Evolutionary conservation across 2,329 filamentous ascomycete genomes (phyloP).

Genomic region (Emmonsiellopsis sp.): DNA sequence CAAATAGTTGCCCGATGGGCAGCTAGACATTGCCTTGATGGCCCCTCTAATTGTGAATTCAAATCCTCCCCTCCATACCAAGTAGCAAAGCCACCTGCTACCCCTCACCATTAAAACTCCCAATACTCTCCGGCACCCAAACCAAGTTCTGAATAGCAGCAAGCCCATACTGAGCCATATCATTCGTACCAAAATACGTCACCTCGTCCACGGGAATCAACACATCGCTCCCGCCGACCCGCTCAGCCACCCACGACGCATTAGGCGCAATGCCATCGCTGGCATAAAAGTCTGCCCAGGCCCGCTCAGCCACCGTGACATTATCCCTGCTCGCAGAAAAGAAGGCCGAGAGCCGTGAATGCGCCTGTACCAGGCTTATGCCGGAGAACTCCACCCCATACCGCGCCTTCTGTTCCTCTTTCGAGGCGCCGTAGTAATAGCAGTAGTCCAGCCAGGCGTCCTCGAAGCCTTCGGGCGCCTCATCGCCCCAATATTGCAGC

Average conservation of each 20-base stretch:
- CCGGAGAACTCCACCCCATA: slow-evolving; percentile 44
- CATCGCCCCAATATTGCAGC: slow-evolving; percentile 39
- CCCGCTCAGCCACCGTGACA: slow-evolving; percentile 38
- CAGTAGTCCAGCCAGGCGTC: slow-evolving; percentile 52
- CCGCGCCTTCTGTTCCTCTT: slow-evolving; percentile 41
- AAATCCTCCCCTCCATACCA: too few species aligned
- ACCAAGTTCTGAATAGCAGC: slow-evolving; percentile 46
- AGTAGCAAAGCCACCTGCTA: too few species aligned
- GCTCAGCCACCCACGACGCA: slow-evolving; percentile 20
- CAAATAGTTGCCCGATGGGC: too few species aligned
- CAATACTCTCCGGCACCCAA: not conserved
- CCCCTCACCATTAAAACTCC: not conserved
- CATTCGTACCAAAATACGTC: slow-evolving; percentile 49
- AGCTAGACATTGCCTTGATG: too few species aligned
- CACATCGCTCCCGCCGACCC: slow-evolving; percentile 35
- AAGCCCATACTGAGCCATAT: slow-evolving; percentile 47
- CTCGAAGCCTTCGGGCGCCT: slow-evolving; percentile 41
- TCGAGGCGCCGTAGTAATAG: slow-evolving; percentile 45
- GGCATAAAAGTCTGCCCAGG: slow-evolving; percentile 45
- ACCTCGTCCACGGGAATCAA: slow-evolving; percentile 46
- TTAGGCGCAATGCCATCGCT: not conserved
- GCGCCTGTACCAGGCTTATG: slow-evolving; percentile 44
- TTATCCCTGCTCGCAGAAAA: slow-evolving; percentile 38
- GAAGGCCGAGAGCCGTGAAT: slow-evolving; percentile 50
- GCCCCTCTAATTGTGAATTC: too few species aligned